A percentile compares a stretch with the other conserved stretches of the same genome.
phyloP scores from a whole-genome alignment of 345 rosid genomes.

The Abelmoschus esculentus region DNA sequence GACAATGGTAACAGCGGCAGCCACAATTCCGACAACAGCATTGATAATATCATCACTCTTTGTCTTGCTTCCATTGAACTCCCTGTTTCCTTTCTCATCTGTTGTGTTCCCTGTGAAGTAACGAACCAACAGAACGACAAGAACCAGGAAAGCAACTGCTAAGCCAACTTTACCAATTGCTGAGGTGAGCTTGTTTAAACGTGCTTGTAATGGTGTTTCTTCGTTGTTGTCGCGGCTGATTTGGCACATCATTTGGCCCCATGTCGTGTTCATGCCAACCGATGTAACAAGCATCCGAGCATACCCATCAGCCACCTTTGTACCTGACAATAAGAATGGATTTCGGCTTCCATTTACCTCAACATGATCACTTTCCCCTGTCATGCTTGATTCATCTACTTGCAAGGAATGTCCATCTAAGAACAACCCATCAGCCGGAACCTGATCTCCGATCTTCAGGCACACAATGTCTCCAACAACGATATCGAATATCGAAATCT shows the following conservation, averaged over 20 bases:
- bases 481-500: constrained; percentile 47
- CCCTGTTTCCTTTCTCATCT: background rate
- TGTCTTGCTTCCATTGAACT: background rate
- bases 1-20: constrained; percentile 1
- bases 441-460: background rate
- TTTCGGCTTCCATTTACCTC: background rate
- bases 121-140: constrained; percentile 4
- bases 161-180: background rate
- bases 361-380: constrained; percentile 5
- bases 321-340: background rate
- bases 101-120: constrained; percentile 4
- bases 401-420: background rate
- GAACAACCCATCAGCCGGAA: constrained; percentile 9
- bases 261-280: constrained; percentile 5
- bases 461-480: constrained; percentile 50
- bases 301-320: background rate
- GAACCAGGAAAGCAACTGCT: constrained; percentile 1
- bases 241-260: constrained; percentile 4
- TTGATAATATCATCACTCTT: background rate
- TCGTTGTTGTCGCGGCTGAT: background rate
- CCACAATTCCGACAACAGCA: constrained; percentile 6
- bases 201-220: background rate
- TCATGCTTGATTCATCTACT: constrained; percentile 6
- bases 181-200: background rate
- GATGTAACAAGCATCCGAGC: background rate